Conservation (phyloP, 2,329 filamentous ascomycete species). For the Magnaporthiopsis incrustans region DNA sequence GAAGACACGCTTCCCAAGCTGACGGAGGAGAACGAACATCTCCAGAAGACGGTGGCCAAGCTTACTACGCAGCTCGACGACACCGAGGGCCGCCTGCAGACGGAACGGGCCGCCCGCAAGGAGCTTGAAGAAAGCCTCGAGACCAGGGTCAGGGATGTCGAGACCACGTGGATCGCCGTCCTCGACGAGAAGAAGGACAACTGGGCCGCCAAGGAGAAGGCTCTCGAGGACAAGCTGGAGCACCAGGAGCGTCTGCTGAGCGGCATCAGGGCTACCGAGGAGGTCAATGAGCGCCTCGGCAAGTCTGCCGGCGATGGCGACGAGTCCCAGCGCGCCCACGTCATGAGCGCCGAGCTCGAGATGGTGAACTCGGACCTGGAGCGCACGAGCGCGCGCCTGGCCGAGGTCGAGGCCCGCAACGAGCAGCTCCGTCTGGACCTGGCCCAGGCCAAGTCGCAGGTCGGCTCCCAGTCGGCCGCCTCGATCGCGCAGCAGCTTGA, state of each 20-base stretch:
- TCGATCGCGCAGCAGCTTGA: constrained; percentile 62
- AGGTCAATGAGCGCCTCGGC: constrained; percentile 85
- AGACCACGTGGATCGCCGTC: constrained; percentile 82
- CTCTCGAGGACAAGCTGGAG: constrained; percentile 85
- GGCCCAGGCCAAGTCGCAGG: constrained; percentile 68
- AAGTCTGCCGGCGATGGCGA: constrained; percentile 47
- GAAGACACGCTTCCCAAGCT: constrained; percentile 90
- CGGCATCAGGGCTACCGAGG: constrained; percentile 94
- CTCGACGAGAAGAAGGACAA: constrained; percentile 92
- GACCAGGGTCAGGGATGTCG: constrained; percentile 76
- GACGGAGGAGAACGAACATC: constrained; percentile 75
- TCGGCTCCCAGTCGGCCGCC: constrained; percentile 24
- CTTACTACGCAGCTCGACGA: constrained; percentile 78
- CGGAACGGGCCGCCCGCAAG: constrained; percentile 65
- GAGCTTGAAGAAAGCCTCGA: constrained; percentile 72
- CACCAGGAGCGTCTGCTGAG: constrained; percentile 87
- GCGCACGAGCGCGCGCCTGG: constrained; percentile 75
- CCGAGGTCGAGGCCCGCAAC: constrained; percentile 88
- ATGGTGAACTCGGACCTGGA: constrained; percentile 90
- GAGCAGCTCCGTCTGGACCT: constrained; percentile 87
- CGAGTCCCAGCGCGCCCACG: constrained; percentile 49
- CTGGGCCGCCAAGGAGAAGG: constrained; percentile 86
- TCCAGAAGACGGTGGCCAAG: constrained; percentile 70
- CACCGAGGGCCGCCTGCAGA: constrained; percentile 69
- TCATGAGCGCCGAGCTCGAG: constrained; percentile 84